Evolutionary conservation across 1,284 basidiomycete species (phyloP).

Genomic region (Pseudomicrostroma phylloplanum): DNA sequence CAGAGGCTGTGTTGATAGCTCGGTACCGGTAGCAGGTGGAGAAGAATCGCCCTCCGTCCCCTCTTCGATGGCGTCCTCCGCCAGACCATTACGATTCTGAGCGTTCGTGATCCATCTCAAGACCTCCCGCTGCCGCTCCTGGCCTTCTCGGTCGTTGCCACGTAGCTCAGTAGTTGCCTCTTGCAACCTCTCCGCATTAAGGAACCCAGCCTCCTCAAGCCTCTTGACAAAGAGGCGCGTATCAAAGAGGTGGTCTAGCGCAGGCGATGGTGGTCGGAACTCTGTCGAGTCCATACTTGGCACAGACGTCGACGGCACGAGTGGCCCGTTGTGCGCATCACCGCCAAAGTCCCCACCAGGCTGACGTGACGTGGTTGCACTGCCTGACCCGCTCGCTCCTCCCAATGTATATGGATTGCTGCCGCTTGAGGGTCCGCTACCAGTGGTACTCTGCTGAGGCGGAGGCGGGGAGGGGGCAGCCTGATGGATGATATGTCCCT

Average conservation of each 20-base stretch:
- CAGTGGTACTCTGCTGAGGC: not conserved
- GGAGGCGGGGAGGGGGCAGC: not conserved
- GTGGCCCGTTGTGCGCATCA: not conserved
- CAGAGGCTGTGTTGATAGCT: not conserved
- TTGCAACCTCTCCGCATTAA: conserved; percentile 7
- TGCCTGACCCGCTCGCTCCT: not conserved
- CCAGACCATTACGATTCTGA: not conserved
- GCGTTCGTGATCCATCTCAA: not conserved
- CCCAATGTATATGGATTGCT: no score
- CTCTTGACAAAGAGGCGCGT: conserved; percentile 2
- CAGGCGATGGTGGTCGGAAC: not conserved
- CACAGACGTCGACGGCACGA: not conserved
- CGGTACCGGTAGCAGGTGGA: conserved; percentile 12
- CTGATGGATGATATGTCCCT: conserved; percentile 3
- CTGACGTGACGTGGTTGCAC: not conserved
- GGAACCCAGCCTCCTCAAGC: conserved; percentile 11
- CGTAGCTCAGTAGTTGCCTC: not conserved
- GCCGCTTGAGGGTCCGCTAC: not conserved
- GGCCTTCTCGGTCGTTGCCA: not conserved
- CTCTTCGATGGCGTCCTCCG: not conserved
- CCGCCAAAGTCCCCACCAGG: not conserved
- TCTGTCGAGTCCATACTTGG: not conserved
- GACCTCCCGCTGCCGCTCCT: not conserved
- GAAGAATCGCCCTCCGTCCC: not conserved
- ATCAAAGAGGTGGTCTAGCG: not conserved